Percentiles rank a stretch among this genome's conserved stretches.
These are phyloP conservation scores for Spiraea crenata DNA, from an alignment of 331 rosid genomes.

Conservation along the genomic window DNA sequence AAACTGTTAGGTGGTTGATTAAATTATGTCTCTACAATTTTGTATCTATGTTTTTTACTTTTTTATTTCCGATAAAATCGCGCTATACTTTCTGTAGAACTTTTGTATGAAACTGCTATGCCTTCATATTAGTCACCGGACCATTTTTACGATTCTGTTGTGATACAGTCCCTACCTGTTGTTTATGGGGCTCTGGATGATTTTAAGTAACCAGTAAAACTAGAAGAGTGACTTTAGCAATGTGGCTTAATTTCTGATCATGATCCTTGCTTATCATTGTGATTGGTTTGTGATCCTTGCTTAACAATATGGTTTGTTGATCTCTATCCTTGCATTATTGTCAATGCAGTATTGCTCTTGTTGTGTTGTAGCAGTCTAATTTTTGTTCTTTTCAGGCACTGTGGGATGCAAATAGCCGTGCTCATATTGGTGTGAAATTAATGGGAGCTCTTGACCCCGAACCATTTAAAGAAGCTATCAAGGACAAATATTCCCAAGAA, in stretches of 20 bases:
- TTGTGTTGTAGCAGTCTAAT: background rate
- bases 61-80: background rate
- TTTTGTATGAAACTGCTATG: background rate
- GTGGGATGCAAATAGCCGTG: conserved; percentile 21
- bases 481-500: conserved; percentile 36
- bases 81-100: background rate
- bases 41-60: background rate
- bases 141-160: background rate
- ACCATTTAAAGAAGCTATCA: conserved; percentile 46
- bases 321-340: background rate
- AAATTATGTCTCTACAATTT: background rate
- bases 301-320: background rate
- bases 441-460: conserved; percentile 68
- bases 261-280: background rate
- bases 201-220: background rate
- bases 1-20: background rate
- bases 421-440: conserved; percentile 53
- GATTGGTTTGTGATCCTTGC: no score
- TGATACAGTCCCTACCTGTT: background rate
- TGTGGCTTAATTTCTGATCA: background rate
- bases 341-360: background rate
- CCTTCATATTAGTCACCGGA: background rate
- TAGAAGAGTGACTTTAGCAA: background rate
- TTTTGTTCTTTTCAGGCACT: conserved; percentile 36
- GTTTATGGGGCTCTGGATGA: background rate